phyloP scores from a whole-genome alignment of 2,329 filamentous ascomycete species.

The Ramularia collo-cygni region DNA sequence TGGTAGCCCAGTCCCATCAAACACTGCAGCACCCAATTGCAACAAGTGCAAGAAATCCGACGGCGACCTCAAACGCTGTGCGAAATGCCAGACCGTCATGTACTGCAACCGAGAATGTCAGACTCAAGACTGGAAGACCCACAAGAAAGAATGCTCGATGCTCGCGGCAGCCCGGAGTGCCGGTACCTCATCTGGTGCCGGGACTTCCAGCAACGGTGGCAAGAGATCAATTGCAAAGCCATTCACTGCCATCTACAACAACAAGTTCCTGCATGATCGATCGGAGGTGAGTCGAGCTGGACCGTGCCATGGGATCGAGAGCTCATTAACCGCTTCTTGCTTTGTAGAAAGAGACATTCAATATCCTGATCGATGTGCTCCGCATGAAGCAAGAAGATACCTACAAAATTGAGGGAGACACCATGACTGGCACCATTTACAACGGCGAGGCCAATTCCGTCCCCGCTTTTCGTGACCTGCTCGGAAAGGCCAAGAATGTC shows the following conservation, averaged over 20 bases:
- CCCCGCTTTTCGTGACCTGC: constrained; percentile 9
- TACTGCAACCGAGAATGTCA: no score
- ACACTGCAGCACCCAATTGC: no score
- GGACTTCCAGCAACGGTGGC: background rate
- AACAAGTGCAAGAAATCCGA: no score
- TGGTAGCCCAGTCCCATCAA: no score
- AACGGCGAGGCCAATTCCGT: constrained; percentile 6
- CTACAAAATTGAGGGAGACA: constrained; percentile 10
- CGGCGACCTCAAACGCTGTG: no score
- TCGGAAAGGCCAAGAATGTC: constrained; percentile 10
- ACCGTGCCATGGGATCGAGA: no score
- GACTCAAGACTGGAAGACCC: no score
- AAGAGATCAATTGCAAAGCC: constrained; percentile 5
- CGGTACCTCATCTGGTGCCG: no score
- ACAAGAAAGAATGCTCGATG: no score
- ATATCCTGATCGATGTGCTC: constrained; percentile 20
- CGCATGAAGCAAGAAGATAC: constrained; percentile 18
- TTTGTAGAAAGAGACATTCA: constrained; percentile 12
- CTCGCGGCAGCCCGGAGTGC: no score
- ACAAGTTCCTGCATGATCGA: constrained; percentile 19
- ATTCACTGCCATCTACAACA: constrained; percentile 12
- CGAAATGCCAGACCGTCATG: no score
- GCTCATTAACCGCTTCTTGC: no score
- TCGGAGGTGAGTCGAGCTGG: constrained; percentile 2
- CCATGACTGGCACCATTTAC: constrained; percentile 14